Evolutionary conservation across 2,329 filamentous ascomycete genomes (phyloP).

Genomic region (Pseudogymnoascus sp.): DNA sequence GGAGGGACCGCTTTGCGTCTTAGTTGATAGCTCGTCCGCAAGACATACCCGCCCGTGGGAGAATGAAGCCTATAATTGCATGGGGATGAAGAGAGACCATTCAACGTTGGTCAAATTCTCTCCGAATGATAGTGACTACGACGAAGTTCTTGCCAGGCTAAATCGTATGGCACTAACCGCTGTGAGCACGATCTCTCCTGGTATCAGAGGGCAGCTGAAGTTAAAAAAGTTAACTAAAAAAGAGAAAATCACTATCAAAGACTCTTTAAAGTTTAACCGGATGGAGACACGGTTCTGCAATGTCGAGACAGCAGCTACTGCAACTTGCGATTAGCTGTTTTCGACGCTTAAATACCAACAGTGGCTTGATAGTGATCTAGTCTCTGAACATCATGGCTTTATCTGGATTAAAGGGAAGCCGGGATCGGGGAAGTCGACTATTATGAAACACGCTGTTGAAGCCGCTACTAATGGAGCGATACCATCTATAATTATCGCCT

Average conservation of each 20-base stretch:
- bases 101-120: conserved; percentile 10
- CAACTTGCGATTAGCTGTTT: too few relatives aligned
- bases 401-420: conserved; percentile 41
- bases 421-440: conserved; percentile 37
- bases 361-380: conserved; percentile 32
- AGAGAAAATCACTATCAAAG: neutral
- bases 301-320: conserved; percentile 25
- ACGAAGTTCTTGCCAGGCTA: neutral
- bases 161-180: neutral
- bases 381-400: conserved; percentile 30
- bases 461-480: conserved; percentile 11
- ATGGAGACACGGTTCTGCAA: neutral
- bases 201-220: neutral
- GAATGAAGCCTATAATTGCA: neutral
- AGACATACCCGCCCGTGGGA: neutral
- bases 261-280: neutral
- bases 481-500: conserved; percentile 24
- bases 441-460: conserved; percentile 31
- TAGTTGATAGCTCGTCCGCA: conserved; percentile 2
- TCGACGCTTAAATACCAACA: conserved; percentile 27
- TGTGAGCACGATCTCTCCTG: neutral
- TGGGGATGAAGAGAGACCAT: neutral
- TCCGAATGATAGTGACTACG: conserved; percentile 3
- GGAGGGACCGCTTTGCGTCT: neutral
- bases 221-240: neutral